Evolutionary conservation across 306 rosid species (phyloP), one percentile per base, ranked within the genome.

Genomic region (Coriaria nepalensis): DNA sequence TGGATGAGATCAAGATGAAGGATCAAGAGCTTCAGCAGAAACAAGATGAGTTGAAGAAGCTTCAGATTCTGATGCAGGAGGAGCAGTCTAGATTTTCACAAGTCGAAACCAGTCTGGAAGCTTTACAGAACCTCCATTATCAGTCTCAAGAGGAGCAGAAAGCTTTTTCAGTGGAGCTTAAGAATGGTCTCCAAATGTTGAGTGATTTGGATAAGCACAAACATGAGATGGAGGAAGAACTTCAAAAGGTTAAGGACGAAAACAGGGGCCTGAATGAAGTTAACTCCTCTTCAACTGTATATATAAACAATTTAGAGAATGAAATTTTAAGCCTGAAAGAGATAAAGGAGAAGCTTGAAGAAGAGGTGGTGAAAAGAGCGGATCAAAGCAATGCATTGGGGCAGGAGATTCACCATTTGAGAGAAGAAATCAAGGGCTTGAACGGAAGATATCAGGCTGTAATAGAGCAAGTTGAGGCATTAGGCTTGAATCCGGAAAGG

Each of bases 101-200:
- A 69, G 82, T 73, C 34, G 96, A 85, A 64, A 71, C 75, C 55
- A 79, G 93, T 65, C 74, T 92, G 49, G 73, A 71, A 46, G 66
- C 74, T 63, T 66, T 90, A 48, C 93, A 79, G 73, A 80, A 75
- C 54, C 55, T 71, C 52, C 86, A 92, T 35, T 73, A 66, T 61
- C 78, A 75, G 47, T 85, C 98, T 40, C 94, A 82, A 61, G 87
- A 82, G 65, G 94, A 85, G 50, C 98, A 92, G 67, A 79, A 48
- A 73, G 76, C 87, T 53, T 80, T 92, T 60, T 78, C 94, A 5
- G 43, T 65, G 71, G 96, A 92, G 78, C 90, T 92, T 43, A 79
- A 82, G 52, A 68, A 63, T 10, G 94, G 98, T 64, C 71, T 85
- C 65, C 87, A 62, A 67, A 67, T 79, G 68, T 61, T 92, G 78